These are phyloP conservation scores for Suillus alpinus DNA, from an alignment of 768 basidiomycete genomes.

Conservation along the genomic window DNA sequence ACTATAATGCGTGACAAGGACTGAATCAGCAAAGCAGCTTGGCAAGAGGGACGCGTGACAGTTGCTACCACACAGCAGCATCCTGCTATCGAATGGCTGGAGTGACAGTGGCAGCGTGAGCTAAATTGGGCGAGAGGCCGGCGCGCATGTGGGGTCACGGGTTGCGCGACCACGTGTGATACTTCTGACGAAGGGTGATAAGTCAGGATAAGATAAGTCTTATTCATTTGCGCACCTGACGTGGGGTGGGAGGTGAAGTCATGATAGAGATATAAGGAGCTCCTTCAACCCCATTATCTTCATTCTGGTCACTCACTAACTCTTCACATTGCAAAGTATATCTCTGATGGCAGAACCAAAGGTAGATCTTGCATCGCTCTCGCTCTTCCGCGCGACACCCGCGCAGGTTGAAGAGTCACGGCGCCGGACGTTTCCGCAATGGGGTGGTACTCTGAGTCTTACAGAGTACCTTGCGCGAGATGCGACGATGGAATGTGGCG, in stretches of 20 bases:
- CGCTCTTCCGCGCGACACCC: constrained; percentile 47
- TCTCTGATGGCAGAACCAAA: background rate
- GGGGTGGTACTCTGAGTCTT: constrained; percentile 42
- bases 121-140: background rate
- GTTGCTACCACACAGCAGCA: background rate
- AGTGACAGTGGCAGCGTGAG: background rate
- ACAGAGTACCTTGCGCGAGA: constrained; percentile 48
- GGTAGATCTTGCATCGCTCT: constrained; percentile 26
- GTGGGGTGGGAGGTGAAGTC: background rate
- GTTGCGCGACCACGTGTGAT: background rate
- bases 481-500: constrained; percentile 35
- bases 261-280: background rate
- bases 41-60: background rate
- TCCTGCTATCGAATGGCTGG: background rate
- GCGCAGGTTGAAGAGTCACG: constrained; percentile 44
- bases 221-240: background rate
- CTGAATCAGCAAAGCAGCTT: background rate
- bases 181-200: background rate
- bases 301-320: background rate
- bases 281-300: background rate
- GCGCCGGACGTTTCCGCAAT: constrained; percentile 36
- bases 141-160: background rate
- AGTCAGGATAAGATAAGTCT: background rate
- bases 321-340: background rate
- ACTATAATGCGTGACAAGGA: background rate